A percentile compares a stretch with the other conserved stretches of the same genome.
phyloP scores from a whole-genome alignment of 2,329 filamentous ascomycete genomes.

The Diaporthe citri region DNA sequence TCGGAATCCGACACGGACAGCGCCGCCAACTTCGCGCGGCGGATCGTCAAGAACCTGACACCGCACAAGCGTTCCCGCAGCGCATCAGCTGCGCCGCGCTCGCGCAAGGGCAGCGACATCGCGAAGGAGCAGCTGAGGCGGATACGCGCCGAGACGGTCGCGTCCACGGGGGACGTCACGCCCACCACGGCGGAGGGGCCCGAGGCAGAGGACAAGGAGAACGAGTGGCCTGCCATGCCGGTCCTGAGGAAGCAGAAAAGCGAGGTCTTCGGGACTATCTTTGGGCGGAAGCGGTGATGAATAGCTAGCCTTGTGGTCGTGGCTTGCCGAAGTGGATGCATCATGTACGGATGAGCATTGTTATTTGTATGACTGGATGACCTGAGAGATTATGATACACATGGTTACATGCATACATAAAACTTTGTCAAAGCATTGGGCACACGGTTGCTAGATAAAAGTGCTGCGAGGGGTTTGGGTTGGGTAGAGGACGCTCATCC shows the following conservation, averaged over 20 bases:
- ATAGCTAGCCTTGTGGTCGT: background rate
- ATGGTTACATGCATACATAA: background rate
- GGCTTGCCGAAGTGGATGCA: background rate
- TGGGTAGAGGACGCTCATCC: background rate
- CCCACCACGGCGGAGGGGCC: background rate
- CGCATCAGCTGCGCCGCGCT: constrained; percentile 49
- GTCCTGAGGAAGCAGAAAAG: constrained; percentile 30
- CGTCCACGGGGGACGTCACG: background rate
- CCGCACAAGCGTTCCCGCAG: constrained; percentile 47
- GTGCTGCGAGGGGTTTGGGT: background rate
- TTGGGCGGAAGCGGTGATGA: constrained; percentile 23
- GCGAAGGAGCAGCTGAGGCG: constrained; percentile 36
- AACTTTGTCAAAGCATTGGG: background rate
- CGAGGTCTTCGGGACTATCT: constrained; percentile 36
- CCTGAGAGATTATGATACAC: background rate
- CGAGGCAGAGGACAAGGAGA: background rate
- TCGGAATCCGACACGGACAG: constrained; percentile 50
- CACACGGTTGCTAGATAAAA: background rate
- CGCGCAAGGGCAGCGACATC: constrained; percentile 36
- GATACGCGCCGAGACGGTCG: constrained; percentile 30
- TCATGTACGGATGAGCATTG: constrained; percentile 11
- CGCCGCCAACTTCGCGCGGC: constrained; percentile 50
- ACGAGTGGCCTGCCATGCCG: background rate
- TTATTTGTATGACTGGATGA: constrained; percentile 33
- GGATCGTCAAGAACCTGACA: constrained; percentile 58